Evolutionary conservation across 441 rosid genomes (phyloP).

Genomic region (Geranium incanum): DNA sequence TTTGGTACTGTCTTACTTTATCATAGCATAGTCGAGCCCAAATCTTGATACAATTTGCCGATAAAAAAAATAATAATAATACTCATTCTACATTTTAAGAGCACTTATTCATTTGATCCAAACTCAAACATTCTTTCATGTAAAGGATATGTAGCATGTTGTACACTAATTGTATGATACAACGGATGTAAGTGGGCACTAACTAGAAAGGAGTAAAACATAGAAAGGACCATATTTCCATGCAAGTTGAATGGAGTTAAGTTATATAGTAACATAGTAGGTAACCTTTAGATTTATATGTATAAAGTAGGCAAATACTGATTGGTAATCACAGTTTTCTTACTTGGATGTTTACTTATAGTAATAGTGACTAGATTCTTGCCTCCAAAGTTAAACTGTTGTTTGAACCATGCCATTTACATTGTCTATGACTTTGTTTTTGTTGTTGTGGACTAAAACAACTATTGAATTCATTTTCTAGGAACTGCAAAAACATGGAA

Average conservation of each 20-base stretch:
- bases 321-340: background rate
- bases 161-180: background rate
- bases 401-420: background rate
- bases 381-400: background rate
- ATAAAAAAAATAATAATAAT: too few species aligned
- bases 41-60: too few species aligned
- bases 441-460: conserved; percentile 14
- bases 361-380: background rate
- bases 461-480: conserved; percentile 8
- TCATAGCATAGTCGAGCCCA: too few species aligned
- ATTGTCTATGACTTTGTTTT: conserved; percentile 1
- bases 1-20: too few species aligned
- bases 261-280: background rate
- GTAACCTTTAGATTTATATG: background rate
- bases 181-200: background rate
- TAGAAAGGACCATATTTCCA: background rate
- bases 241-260: background rate
- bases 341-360: background rate
- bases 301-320: background rate
- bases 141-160: background rate
- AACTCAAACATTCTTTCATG: background rate
- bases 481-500: conserved; percentile 93
- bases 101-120: background rate
- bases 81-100: too few species aligned
- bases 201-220: background rate